Conservation (phyloP, 2,329 filamentous ascomycete species). For the Ophiostoma pallidulum region DNA sequence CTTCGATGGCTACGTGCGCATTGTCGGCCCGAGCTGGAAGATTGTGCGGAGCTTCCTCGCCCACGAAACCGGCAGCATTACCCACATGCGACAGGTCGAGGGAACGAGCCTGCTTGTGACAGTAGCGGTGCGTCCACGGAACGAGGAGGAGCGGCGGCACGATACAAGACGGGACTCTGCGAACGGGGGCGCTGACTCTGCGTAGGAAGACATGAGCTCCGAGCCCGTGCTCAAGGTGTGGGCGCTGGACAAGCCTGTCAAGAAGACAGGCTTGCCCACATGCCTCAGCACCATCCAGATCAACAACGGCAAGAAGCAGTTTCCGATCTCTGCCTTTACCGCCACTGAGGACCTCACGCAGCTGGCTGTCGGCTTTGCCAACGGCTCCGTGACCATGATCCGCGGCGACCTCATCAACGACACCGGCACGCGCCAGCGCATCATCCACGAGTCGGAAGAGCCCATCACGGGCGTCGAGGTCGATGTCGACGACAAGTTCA, state of each 20-base stretch:
- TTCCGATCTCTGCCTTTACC: constrained; percentile 88
- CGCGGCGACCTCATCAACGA: constrained; percentile 93
- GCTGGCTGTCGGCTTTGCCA: constrained; percentile 89
- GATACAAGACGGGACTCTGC: no score
- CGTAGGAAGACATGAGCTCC: constrained; percentile 70
- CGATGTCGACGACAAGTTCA: constrained; percentile 47
- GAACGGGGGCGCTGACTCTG: neutral
- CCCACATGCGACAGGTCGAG: constrained; percentile 85
- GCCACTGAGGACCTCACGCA: constrained; percentile 83
- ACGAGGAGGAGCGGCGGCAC: no score
- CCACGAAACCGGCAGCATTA: constrained; percentile 70
- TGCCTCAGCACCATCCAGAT: constrained; percentile 80
- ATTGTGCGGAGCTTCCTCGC: constrained; percentile 78
- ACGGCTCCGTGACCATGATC: constrained; percentile 87
- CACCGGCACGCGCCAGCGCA: constrained; percentile 84
- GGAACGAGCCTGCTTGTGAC: constrained; percentile 82
- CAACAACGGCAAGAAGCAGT: constrained; percentile 83
- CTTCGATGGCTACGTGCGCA: constrained; percentile 75
- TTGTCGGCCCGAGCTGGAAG: constrained; percentile 82
- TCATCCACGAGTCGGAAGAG: constrained; percentile 93
- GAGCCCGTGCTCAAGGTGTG: constrained; percentile 94
- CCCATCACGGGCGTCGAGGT: constrained; percentile 89
- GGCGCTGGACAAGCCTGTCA: constrained; percentile 87
- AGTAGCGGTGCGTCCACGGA: constrained; percentile 45
- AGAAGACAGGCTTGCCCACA: constrained; percentile 82